Percentiles rank a stretch among this genome's conserved stretches.
Conservation (phyloP, 2,329 filamentous ascomycete species). For the Botrytis porri region DNA sequence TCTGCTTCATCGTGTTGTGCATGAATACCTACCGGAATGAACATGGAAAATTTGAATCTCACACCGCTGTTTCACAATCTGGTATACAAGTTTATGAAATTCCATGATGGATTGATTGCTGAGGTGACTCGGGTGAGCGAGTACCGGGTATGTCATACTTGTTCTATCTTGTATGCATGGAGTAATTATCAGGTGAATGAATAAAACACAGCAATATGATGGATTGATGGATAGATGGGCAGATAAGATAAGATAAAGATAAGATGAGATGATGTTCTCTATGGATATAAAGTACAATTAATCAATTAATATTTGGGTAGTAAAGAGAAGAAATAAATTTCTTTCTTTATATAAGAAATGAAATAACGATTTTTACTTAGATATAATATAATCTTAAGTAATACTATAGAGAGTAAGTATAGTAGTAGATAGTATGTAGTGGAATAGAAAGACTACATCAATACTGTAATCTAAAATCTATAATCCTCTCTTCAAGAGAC, state of each 20-base stretch:
- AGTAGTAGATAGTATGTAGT: not conserved
- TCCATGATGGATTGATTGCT: not conserved
- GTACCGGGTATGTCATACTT: not conserved
- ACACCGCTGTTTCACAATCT: not conserved
- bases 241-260: not conserved
- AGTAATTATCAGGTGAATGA: not conserved
- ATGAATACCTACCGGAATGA: not conserved
- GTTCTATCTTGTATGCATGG: not conserved
- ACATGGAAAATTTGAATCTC: not conserved
- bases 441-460: no score
- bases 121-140: no score
- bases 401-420: not conserved
- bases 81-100: not conserved
- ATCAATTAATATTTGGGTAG: not conserved
- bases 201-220: not conserved
- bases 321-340: not conserved
- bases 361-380: not conserved
- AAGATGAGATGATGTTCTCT: not conserved
- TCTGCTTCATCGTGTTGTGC: constrained; percentile 1
- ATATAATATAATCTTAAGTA: not conserved
- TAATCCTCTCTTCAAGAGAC: not conserved
- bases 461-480: no score
- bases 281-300: not conserved
- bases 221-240: not conserved
- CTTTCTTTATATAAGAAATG: not conserved